Conservation (phyloP, 345 rosid genomes). For the Gossypium turneri region DNA sequence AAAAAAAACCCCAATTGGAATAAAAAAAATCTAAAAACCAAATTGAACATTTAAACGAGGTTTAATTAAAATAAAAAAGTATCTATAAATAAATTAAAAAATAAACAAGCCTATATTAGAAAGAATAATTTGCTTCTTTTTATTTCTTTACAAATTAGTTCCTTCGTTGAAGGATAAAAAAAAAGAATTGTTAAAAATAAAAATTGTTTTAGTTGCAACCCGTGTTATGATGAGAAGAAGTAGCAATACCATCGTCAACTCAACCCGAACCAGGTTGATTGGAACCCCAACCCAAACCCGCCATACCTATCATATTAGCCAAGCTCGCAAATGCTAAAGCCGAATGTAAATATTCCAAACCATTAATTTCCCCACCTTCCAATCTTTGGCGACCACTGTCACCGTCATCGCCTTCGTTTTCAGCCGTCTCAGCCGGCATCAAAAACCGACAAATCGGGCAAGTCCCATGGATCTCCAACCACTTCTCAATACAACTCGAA, state of each 20-base stretch:
- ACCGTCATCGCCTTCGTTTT: too few species aligned
- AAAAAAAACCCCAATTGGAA: too few species aligned
- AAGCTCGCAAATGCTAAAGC: not conserved
- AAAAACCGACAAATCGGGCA: slow-evolving; percentile 20
- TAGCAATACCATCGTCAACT: not conserved
- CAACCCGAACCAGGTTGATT: not conserved
- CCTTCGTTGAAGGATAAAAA: not conserved
- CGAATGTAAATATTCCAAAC: not conserved
- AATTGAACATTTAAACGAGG: too few species aligned
- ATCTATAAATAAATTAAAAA: too few species aligned
- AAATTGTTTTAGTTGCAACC: not conserved
- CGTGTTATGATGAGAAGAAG: too few species aligned
- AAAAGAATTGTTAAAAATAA: too few species aligned
- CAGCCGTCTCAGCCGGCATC: too few species aligned
- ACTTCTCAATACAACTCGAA: not conserved
- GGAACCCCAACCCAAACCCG: not conserved
- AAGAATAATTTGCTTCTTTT: too few species aligned
- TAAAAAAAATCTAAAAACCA: too few species aligned
- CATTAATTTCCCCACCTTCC: not conserved
- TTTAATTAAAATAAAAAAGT: too few species aligned
- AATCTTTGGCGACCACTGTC: not conserved
- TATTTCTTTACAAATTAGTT: too few species aligned
- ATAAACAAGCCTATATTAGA: too few species aligned
- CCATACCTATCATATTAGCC: not conserved
- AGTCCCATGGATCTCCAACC: slow-evolving; percentile 16